phyloP scores from a whole-genome alignment of 2,329 filamentous ascomycete species.

The Colletotrichum lupini region DNA sequence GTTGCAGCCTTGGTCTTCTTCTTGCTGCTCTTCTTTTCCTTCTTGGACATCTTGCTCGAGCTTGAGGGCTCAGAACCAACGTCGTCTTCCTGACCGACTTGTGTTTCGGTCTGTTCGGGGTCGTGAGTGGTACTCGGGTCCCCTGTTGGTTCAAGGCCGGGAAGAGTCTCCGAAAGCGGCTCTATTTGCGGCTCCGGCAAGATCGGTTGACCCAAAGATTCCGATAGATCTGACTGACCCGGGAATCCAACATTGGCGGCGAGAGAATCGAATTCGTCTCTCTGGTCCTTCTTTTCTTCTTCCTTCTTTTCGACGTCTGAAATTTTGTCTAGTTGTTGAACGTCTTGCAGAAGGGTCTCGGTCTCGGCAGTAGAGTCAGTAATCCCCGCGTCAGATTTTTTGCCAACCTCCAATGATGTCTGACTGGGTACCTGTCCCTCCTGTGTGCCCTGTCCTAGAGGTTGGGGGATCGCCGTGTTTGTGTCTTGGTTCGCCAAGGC shows the following conservation, averaged over 20 bases:
- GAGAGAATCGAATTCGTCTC: slow-evolving; percentile 27
- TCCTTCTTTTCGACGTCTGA: slow-evolving; percentile 40
- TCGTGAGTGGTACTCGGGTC: slow-evolving; percentile 15
- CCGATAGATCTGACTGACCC: slow-evolving; percentile 16
- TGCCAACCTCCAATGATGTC: slow-evolving; percentile 17
- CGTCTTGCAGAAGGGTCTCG: slow-evolving; percentile 37
- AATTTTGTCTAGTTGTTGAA: slow-evolving; percentile 41
- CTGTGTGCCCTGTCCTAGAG: slow-evolving; percentile 5
- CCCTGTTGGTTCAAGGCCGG: slow-evolving; percentile 21
- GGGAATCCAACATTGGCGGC: slow-evolving; percentile 25
- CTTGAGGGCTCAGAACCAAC: slow-evolving; percentile 30
- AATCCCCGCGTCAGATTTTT: slow-evolving; percentile 34
- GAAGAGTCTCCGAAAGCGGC: slow-evolving; percentile 19
- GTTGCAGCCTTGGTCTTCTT: slow-evolving; percentile 29
- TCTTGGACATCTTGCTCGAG: slow-evolving; percentile 39
- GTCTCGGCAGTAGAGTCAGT: slow-evolving; percentile 25
- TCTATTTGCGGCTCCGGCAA: slow-evolving; percentile 26
- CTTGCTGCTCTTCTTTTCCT: slow-evolving; percentile 38
- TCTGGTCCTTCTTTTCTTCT: slow-evolving; percentile 45
- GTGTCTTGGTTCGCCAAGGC: slow-evolving; percentile 34
- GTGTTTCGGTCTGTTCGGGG: slow-evolving; percentile 17
- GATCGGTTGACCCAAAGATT: slow-evolving; percentile 27
- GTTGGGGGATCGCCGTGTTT: slow-evolving; percentile 37
- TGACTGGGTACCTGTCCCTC: slow-evolving; percentile 12
- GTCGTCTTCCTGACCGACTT: slow-evolving; percentile 16